Evolutionary conservation across 164 flowering plant genomes (phyloP), one percentile per base, ranked within the genome.

Genomic region (Amborella trichopoda): DNA sequence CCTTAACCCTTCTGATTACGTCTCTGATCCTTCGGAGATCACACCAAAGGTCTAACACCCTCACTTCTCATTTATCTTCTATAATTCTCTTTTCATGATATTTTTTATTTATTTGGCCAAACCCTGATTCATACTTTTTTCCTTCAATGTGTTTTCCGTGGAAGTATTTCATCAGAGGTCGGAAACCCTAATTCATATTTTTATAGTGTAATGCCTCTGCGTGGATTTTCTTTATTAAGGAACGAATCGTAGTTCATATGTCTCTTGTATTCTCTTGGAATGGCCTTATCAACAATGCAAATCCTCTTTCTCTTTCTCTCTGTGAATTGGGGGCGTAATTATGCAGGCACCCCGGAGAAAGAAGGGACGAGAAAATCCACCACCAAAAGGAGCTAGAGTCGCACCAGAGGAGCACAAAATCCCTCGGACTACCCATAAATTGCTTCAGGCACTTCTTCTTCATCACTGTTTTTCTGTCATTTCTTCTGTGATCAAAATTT

Each of bases 341-440:
- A 21, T 8, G 41, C 2, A n/a, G 41, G 1, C 16, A 4, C 6
- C 16, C 8, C 8, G 41, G 56, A 62, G 66, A 78, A 64, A 76
- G 68, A 49, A 74, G 68, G 34, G 85, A 73, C 48, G 53, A 51
- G 37, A 68, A 60, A 56, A 37, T 17, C 17, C 68, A 62, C 49
- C 67, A 41, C 52, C 62, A 62, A 19, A 55, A 46, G 45, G 44
- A 57, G 37, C 40, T 28, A 5, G 34, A 11, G 33, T 5, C 40
- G 3, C 40, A 16, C 23, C 38, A 3, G 72, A 67, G 60, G 77
- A 69, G 25, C 56, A 71, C 33, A 67, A 61, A 61, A 71, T 63
- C 0, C 70, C 69, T 16, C 57, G 95, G 24, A 68, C 79, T 9
- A 90, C 91, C 38, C 91, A 83, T 61, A 76, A 63, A 61, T 65